Evolutionary conservation across 2,329 filamentous ascomycete species (phyloP).

Genomic region (Aspergillus amoenus): DNA sequence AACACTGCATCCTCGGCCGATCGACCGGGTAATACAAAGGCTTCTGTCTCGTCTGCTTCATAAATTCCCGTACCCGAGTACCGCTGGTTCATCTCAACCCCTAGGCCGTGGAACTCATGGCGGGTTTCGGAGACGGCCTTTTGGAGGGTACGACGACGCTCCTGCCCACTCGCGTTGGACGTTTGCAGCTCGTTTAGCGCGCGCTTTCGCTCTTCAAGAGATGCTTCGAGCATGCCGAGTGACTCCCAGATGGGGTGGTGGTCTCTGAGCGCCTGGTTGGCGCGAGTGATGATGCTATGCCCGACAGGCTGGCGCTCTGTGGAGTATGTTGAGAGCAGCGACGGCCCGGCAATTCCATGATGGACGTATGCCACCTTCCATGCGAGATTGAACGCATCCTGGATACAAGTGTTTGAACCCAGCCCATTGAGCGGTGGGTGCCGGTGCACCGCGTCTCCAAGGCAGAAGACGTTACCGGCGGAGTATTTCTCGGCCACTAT

Average conservation of each 20-base stretch:
- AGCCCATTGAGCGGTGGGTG: slow-evolving; percentile 30
- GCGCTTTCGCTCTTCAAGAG: background rate
- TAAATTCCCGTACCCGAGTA: background rate
- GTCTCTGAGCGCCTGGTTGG: slow-evolving; percentile 12
- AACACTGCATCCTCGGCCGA: background rate
- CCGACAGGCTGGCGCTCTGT: slow-evolving; percentile 39
- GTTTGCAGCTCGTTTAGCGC: background rate
- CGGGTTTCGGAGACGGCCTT: background rate
- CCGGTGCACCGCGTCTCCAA: slow-evolving; percentile 32
- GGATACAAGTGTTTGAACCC: slow-evolving; percentile 36
- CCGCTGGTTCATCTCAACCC: background rate
- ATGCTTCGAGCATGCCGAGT: background rate
- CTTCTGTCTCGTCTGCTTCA: background rate
- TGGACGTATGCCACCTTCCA: slow-evolving; percentile 45
- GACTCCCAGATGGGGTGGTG: background rate
- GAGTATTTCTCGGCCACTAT: slow-evolving; percentile 59
- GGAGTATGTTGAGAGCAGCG: slow-evolving; percentile 41
- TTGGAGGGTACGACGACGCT: background rate
- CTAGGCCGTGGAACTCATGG: background rate
- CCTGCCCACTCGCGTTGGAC: background rate
- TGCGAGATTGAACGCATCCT: slow-evolving; percentile 44
- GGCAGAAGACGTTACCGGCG: slow-evolving; percentile 42
- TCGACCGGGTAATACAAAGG: background rate
- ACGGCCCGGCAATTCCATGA: slow-evolving; percentile 15
- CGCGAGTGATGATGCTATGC: slow-evolving; percentile 28